phyloP scores from a whole-genome alignment of 129 eudicot genomes.

The Artemisia annua region DNA sequence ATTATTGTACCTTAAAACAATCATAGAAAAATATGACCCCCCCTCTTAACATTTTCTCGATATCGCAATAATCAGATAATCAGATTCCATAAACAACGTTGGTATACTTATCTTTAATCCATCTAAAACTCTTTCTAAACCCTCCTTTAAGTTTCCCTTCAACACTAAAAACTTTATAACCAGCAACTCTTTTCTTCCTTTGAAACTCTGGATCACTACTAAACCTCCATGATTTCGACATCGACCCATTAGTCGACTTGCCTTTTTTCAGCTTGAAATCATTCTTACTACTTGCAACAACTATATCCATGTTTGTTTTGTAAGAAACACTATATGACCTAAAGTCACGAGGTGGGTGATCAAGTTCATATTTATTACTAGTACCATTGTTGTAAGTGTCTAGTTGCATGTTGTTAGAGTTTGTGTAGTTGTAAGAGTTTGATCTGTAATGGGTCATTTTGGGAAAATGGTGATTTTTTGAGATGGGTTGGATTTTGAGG shows the following conservation, averaged over 20 bases:
- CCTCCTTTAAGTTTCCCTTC: slow-evolving; percentile 90
- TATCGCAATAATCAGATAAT: too few species aligned
- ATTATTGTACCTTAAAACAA: neutral
- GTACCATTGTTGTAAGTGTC: slow-evolving; percentile 43
- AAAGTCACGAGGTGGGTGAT: slow-evolving; percentile 39
- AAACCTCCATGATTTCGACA: slow-evolving; percentile 57
- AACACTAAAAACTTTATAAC: slow-evolving; percentile 72
- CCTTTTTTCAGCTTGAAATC: slow-evolving; percentile 57
- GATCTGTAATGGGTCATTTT: slow-evolving; percentile 65
- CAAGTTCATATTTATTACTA: too few species aligned
- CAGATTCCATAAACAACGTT: slow-evolving; percentile 60
- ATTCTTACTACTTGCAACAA: slow-evolving; percentile 14
- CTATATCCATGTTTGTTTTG: slow-evolving; percentile 34
- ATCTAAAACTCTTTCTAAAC: slow-evolving; percentile 73
- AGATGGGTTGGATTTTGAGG: slow-evolving; percentile 14
- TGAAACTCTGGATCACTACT: slow-evolving; percentile 87
- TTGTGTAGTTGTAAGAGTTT: slow-evolving; percentile 41
- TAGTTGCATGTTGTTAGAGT: slow-evolving; percentile 43
- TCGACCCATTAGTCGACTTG: slow-evolving; percentile 38
- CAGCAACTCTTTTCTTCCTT: slow-evolving; percentile 91
- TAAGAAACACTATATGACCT: slow-evolving; percentile 68
- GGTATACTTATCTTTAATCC: slow-evolving; percentile 70
- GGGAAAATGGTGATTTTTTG: slow-evolving; percentile 8
- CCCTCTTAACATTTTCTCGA: too few species aligned
- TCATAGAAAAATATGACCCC: neutral